These are phyloP conservation scores for Castanopsis chinensis DNA, from an alignment of 306 rosid genomes.

Conservation along the genomic window DNA sequence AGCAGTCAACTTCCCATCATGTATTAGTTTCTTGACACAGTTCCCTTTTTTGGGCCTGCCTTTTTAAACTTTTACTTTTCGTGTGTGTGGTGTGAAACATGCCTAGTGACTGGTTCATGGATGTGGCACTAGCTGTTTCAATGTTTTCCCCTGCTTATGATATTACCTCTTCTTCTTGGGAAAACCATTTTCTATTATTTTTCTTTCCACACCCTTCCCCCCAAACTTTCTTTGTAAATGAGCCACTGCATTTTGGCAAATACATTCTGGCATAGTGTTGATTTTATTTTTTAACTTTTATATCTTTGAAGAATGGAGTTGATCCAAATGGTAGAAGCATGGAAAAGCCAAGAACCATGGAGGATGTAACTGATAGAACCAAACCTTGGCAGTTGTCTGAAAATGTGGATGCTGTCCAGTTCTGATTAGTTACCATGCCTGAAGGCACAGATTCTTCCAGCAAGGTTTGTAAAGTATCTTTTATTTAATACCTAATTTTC, in stretches of 20 bases:
- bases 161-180: slow-evolving; percentile 4
- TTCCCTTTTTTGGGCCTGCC: not conserved
- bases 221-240: not conserved
- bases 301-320: too few relatives aligned
- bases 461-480: slow-evolving; percentile 52
- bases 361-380: slow-evolving; percentile 5
- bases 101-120: slow-evolving; percentile 3
- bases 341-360: too few relatives aligned
- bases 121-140: slow-evolving; percentile 15
- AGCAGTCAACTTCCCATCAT: not conserved
- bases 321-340: too few relatives aligned
- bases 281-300: too few relatives aligned
- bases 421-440: slow-evolving; percentile 71
- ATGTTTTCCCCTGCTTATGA: not conserved
- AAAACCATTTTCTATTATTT: not conserved
- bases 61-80: slow-evolving; percentile 1
- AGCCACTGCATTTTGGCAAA: not conserved
- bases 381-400: slow-evolving; percentile 80
- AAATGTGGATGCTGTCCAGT: slow-evolving; percentile 68
- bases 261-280: slow-evolving; percentile 7
- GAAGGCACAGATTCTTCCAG: slow-evolving; percentile 64
- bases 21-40: not conserved
- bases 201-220: not conserved
- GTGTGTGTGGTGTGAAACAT: slow-evolving; percentile 13
- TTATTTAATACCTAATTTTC: too few relatives aligned